Conservation (phyloP, 129 eudicot genomes). For the Glebionis coronaria region DNA sequence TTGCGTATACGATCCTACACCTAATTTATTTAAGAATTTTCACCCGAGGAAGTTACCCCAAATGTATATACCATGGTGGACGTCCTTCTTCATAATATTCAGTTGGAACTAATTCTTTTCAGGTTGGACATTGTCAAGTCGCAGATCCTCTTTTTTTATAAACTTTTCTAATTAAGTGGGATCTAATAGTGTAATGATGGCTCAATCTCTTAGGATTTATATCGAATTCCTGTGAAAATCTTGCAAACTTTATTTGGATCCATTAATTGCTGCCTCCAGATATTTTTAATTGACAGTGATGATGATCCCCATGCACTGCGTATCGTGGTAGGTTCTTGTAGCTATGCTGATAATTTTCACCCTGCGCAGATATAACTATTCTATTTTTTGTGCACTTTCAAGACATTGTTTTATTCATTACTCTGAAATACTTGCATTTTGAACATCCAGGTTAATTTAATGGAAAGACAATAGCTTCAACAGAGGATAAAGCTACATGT, state of each 20-base stretch:
- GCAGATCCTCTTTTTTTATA: not conserved
- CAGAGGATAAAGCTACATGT: slow-evolving; percentile 74
- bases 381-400: not conserved
- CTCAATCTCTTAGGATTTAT: slow-evolving; percentile 58
- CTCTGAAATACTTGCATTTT: not conserved
- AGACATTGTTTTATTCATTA: not conserved
- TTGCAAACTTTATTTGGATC: slow-evolving; percentile 83
- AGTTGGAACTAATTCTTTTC: slow-evolving; percentile 66
- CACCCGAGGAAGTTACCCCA: slow-evolving; percentile 92
- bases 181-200: not conserved
- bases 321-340: slow-evolving; percentile 55
- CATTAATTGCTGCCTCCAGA: slow-evolving; percentile 96
- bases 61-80: slow-evolving; percentile 92
- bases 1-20: no score
- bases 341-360: not conserved
- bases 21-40: no score
- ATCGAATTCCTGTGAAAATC: slow-evolving; percentile 70
- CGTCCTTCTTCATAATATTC: slow-evolving; percentile 85
- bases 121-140: slow-evolving; percentile 40
- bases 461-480: slow-evolving; percentile 91
- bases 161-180: slow-evolving; percentile 12
- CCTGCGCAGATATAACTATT: not conserved
- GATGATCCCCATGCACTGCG: slow-evolving; percentile 96
- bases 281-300: slow-evolving; percentile 80
- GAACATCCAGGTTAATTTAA: slow-evolving; percentile 62